These are phyloP conservation scores for Salix udensis DNA, from an alignment of 345 rosid species.

Conservation along the genomic window DNA sequence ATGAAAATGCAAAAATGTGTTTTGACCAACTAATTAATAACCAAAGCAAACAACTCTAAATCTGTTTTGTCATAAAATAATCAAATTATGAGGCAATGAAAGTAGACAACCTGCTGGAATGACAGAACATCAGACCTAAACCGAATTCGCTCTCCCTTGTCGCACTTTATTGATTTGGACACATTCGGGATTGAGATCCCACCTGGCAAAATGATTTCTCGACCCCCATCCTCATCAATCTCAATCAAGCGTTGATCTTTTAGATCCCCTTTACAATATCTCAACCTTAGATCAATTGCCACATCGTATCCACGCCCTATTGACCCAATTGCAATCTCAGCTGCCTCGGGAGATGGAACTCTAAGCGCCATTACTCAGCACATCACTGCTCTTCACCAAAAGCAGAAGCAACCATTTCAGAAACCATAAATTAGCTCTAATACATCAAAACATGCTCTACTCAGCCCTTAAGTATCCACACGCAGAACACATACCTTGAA, in stretches of 20 bases:
- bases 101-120: conserved; percentile 68
- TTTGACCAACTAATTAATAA: not conserved
- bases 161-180: conserved; percentile 81
- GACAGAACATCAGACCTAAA: conserved; percentile 81
- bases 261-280: conserved; percentile 64
- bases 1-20: not conserved
- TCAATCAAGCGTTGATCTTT: conserved; percentile 59
- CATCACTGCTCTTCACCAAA: conserved; percentile 28
- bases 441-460: not conserved
- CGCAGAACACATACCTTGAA: not conserved
- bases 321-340: conserved; percentile 76
- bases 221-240: conserved; percentile 51
- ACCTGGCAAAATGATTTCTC: conserved; percentile 73
- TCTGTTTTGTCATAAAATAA: not conserved
- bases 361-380: conserved; percentile 64
- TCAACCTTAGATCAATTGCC: conserved; percentile 66
- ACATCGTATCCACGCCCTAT: conserved; percentile 90
- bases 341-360: conserved; percentile 69
- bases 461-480: not conserved
- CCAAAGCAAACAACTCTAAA: not conserved
- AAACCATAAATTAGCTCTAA: not conserved
- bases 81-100: not conserved
- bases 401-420: conserved; percentile 2
- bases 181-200: conserved; percentile 74
- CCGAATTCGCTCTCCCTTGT: conserved; percentile 85